Conservation (phyloP, 148 eudicot species). For the Diospyros lotus region DNA sequence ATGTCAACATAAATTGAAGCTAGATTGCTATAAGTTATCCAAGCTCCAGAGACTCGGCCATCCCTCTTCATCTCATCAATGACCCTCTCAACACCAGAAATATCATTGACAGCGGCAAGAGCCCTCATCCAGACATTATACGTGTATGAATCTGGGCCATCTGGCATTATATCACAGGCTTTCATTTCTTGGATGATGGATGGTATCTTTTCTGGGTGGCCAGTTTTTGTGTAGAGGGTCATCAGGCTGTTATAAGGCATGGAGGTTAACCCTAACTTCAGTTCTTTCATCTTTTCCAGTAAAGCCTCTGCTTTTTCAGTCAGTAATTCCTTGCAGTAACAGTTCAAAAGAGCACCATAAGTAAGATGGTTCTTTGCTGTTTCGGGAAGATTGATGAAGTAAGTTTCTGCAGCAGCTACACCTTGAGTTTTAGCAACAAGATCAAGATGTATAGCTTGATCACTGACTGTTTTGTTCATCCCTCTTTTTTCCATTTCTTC, state of each 20-base stretch:
- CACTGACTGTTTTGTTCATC: conserved; percentile 79
- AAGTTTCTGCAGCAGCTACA: conserved; percentile 68
- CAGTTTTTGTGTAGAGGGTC: conserved; percentile 66
- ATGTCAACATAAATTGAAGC: conserved; percentile 81
- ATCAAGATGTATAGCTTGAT: conserved; percentile 93
- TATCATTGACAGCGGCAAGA: conserved; percentile 65
- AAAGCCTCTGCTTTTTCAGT: conserved; percentile 82
- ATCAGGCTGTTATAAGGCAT: conserved; percentile 91
- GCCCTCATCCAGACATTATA: conserved; percentile 96
- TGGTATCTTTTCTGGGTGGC: conserved; percentile 63
- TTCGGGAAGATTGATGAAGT: conserved; percentile 73
- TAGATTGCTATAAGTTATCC: conserved; percentile 94
- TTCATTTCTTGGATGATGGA: conserved; percentile 87
- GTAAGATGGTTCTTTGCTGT: conserved; percentile 59
- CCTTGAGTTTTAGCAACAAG: conserved; percentile 75
- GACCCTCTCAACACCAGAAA: conserved; percentile 81
- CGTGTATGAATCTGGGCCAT: conserved; percentile 68
- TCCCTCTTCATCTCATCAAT: conserved; percentile 90
- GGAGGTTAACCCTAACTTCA: conserved; percentile 58
- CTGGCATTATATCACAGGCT: conserved; percentile 58
- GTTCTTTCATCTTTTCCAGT: conserved; percentile 92
- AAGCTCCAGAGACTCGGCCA: conserved; percentile 72
- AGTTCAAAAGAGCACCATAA: conserved; percentile 84
- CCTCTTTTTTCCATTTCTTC: conserved; percentile 78
- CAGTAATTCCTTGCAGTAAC: conserved; percentile 78